Conservation (phyloP, 108 stramenopile species). For the Pseudonitzschia multiseries region DNA sequence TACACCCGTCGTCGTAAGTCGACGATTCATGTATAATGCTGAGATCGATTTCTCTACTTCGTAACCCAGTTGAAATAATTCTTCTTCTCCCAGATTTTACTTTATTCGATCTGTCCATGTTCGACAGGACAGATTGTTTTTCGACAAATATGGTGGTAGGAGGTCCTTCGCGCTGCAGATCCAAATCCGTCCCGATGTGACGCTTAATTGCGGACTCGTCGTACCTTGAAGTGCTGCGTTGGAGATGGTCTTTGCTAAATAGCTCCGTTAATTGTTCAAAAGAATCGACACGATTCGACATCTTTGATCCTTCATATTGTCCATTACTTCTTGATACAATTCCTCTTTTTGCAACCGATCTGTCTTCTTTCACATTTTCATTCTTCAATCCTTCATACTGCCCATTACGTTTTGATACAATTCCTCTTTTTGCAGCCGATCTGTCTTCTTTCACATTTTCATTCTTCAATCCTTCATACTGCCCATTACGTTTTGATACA, state of each 20-base stretch:
- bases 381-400: too few relatives aligned
- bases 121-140: background rate
- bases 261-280: background rate
- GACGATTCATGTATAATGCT: background rate
- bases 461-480: too few relatives aligned
- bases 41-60: background rate
- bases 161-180: background rate
- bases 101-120: background rate
- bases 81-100: background rate
- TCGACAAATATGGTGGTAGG: background rate
- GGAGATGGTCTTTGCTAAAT: background rate
- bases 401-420: too few relatives aligned
- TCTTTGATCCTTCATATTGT: background rate
- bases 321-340: background rate
- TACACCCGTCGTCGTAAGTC: background rate
- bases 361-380: background rate
- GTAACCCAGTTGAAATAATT: background rate
- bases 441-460: too few relatives aligned
- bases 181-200: background rate
- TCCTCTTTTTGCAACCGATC: background rate
- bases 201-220: background rate
- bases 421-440: too few relatives aligned
- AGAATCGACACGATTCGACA: conserved; percentile 2
- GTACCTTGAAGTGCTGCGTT: background rate
- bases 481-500: background rate